A percentile compares a stretch with the other conserved stretches of the same genome.
Conservation (phyloP, 2,329 filamentous ascomycete genomes). For the Penicillium italicum region DNA sequence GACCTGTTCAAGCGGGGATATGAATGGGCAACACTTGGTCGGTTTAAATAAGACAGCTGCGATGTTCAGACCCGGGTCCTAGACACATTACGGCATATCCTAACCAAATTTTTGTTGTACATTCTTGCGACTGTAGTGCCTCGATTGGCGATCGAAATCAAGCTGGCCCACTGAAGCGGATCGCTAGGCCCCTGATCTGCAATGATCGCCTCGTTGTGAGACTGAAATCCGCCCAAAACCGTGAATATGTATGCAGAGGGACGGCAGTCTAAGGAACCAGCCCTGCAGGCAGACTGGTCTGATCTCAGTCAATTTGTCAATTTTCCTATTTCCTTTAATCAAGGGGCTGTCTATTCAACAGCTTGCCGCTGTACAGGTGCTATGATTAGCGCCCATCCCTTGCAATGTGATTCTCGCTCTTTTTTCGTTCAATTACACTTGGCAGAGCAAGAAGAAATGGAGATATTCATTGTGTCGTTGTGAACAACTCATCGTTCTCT, state of each 20-base stretch:
- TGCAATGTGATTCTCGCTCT: neutral
- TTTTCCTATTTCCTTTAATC: neutral
- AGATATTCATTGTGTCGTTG: neutral
- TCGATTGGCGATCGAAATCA: conserved; percentile 18
- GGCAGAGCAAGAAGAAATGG: neutral
- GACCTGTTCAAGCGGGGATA: neutral
- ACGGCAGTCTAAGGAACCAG: conserved; percentile 7
- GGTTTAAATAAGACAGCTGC: conserved; percentile 16
- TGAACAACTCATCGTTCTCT: neutral
- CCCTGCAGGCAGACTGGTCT: conserved; percentile 5
- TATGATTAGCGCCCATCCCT: neutral
- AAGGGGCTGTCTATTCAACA: neutral
- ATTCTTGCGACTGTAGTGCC: conserved; percentile 11
- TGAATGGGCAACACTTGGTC: neutral
- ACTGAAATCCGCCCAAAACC: neutral
- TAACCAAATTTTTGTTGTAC: conserved; percentile 12
- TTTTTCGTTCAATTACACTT: neutral
- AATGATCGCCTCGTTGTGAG: conserved; percentile 13
- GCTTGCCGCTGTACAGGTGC: neutral
- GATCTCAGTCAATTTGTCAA: conserved; percentile 2
- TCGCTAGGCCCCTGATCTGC: conserved; percentile 18
- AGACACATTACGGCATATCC: conserved; percentile 9
- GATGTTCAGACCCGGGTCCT: neutral
- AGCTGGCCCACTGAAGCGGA: conserved; percentile 12
- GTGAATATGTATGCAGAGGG: neutral